These are phyloP conservation scores for Xylariomycetidae sp. DNA, from an alignment of 2,329 filamentous ascomycete genomes.

Conservation along the genomic window DNA sequence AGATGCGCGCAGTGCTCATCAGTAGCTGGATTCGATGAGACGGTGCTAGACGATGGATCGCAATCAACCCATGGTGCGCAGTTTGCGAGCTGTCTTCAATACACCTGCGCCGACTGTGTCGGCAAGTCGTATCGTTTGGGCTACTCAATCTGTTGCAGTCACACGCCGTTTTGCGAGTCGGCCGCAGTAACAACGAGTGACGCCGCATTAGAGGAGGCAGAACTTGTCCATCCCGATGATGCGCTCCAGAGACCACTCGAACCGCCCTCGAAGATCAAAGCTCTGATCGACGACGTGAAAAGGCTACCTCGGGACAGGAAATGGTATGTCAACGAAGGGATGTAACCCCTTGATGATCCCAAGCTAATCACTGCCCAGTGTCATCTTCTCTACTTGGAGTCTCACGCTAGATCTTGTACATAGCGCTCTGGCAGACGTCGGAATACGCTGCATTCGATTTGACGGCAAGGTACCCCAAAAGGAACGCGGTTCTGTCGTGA, in stretches of 20 bases:
- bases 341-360: not conserved
- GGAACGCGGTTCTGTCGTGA: conserved; percentile 33
- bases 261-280: conserved; percentile 4
- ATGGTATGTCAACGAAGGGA: not conserved
- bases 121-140: conserved; percentile 1
- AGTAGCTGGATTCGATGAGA: conserved; percentile 16
- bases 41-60: conserved; percentile 10
- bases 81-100: conserved; percentile 29
- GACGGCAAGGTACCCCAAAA: conserved; percentile 40
- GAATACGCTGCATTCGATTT: conserved; percentile 34
- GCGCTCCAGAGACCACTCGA: not conserved
- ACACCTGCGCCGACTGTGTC: conserved; percentile 26
- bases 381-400: conserved; percentile 47
- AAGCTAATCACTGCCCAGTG: conserved; percentile 22
- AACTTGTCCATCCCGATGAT: not conserved
- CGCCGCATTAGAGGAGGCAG: conserved; percentile 16
- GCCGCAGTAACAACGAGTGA: conserved; percentile 20
- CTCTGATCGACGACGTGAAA: conserved; percentile 2
- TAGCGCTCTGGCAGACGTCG: conserved; percentile 27
- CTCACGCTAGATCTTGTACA: conserved; percentile 41
- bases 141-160: conserved; percentile 14
- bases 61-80: conserved; percentile 5
- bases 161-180: conserved; percentile 17
- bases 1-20: conserved; percentile 25
- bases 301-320: conserved; percentile 1